These are phyloP conservation scores for Craterostigma plantagineum DNA, from an alignment of 257 asterid genomes.

Conservation along the genomic window DNA sequence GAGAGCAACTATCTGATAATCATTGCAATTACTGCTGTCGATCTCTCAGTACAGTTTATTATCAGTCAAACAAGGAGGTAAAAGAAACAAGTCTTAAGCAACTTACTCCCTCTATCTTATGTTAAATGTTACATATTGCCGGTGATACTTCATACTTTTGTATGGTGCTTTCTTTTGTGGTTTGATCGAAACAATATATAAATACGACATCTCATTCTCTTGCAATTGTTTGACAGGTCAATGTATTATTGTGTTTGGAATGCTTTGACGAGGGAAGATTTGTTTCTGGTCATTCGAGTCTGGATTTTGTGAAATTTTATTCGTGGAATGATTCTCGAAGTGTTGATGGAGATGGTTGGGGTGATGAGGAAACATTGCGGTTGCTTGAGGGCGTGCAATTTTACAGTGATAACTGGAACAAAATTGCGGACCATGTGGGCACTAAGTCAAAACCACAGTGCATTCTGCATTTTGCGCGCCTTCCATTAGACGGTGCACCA, in stretches of 20 bases:
- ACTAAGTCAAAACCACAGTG: slow-evolving; percentile 90
- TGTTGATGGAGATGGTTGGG: slow-evolving; percentile 80
- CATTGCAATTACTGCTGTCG: slow-evolving; percentile 59
- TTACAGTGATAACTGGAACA: slow-evolving; percentile 70
- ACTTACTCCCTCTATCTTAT: too few species aligned
- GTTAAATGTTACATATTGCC: too few species aligned
- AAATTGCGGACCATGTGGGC: slow-evolving; percentile 84
- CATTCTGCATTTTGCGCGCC: slow-evolving; percentile 74
- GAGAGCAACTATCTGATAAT: slow-evolving; percentile 58
- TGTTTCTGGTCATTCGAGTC: slow-evolving; percentile 81
- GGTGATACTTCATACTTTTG: too few species aligned
- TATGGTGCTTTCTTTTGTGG: too few species aligned
- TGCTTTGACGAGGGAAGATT: slow-evolving; percentile 85
- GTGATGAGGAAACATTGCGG: slow-evolving; percentile 73
- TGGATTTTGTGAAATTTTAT: slow-evolving; percentile 62
- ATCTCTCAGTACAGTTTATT: slow-evolving; percentile 39
- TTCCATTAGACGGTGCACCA: slow-evolving; percentile 30
- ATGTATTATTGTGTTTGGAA: slow-evolving; percentile 58
- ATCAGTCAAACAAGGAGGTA: slow-evolving; percentile 97
- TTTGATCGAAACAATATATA: too few species aligned
- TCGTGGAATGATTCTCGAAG: slow-evolving; percentile 44
- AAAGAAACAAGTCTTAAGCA: neutral
- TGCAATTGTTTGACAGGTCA: slow-evolving; percentile 31
- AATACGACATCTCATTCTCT: too few species aligned
- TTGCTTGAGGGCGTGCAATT: slow-evolving; percentile 88